Conservation (phyloP, 345 rosid genomes). For the Salix udensis region DNA sequence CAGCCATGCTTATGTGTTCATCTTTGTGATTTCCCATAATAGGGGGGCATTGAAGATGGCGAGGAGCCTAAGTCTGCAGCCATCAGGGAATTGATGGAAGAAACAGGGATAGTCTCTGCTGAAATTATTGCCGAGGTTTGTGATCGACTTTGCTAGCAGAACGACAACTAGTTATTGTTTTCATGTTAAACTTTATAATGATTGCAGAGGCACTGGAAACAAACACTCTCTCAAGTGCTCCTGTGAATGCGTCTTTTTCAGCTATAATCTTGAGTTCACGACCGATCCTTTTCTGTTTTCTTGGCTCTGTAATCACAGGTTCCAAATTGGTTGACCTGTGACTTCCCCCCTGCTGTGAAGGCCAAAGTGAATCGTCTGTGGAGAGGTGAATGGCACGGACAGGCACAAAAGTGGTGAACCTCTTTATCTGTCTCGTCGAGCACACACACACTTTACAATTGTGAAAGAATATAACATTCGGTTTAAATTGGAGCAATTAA, state of each 20-base stretch:
- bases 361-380: conserved; percentile 95
- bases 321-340: conserved; percentile 89
- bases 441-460: neutral
- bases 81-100: conserved; percentile 75
- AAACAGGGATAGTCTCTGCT: conserved; percentile 87
- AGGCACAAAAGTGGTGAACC: conserved; percentile 87
- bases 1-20: neutral
- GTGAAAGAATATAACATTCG: neutral
- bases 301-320: conserved; percentile 46
- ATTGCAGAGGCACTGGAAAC: neutral
- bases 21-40: conserved; percentile 12
- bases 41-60: conserved; percentile 95
- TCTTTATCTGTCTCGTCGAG: neutral
- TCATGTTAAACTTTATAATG: neutral
- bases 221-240: neutral
- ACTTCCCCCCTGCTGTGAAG: conserved; percentile 89
- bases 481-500: neutral
- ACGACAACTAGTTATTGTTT: neutral
- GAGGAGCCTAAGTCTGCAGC: conserved; percentile 95
- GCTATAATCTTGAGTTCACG: neutral
- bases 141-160: neutral
- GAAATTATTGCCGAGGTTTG: conserved; percentile 79
- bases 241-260: neutral
- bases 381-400: conserved; percentile 99
- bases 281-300: neutral